Conservation (phyloP, 2,329 filamentous ascomycete species). For the Xylariaceae sp. region DNA sequence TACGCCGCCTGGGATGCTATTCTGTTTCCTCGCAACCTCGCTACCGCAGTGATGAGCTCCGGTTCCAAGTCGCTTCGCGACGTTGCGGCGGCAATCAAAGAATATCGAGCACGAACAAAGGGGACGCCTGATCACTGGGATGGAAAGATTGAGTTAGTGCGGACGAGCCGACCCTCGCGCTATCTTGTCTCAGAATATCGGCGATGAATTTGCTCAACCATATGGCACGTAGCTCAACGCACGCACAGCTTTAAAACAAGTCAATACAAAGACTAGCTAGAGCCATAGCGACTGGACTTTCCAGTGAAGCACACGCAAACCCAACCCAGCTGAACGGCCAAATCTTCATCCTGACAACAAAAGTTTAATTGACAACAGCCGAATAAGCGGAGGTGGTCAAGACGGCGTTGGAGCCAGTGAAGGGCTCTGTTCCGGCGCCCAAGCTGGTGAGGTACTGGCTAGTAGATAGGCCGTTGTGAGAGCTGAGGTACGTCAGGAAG, state of each 20-base stretch:
- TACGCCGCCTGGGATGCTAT: conserved; percentile 48
- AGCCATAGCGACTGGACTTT: too few relatives aligned
- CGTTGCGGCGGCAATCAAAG: conserved; percentile 27
- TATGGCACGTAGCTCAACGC: too few relatives aligned
- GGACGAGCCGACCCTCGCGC: conserved; percentile 12
- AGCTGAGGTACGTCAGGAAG: conserved; percentile 48
- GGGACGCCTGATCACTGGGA: conserved; percentile 28
- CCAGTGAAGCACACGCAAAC: too few relatives aligned
- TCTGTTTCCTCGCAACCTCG: conserved; percentile 32
- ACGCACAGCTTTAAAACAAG: too few relatives aligned
- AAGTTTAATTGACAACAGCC: conserved; percentile 11
- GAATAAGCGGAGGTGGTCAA: conserved; percentile 32
- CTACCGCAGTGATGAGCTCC: conserved; percentile 10
- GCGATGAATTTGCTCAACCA: conserved; percentile 12
- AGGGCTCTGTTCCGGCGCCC: conserved; percentile 15
- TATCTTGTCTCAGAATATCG: conserved; percentile 23
- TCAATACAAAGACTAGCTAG: too few relatives aligned
- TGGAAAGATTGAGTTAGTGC: conserved; percentile 27
- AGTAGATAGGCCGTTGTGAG: conserved; percentile 37
- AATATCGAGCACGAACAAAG: conserved; percentile 24
- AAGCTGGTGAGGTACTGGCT: conserved; percentile 47
- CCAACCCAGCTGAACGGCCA: too few relatives aligned
- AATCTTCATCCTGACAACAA: not conserved
- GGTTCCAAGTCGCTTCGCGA: conserved; percentile 19
- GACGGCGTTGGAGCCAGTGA: conserved; percentile 38